These are phyloP conservation scores for Glycine soja DNA, from an alignment of 306 rosid species.

Conservation along the genomic window DNA sequence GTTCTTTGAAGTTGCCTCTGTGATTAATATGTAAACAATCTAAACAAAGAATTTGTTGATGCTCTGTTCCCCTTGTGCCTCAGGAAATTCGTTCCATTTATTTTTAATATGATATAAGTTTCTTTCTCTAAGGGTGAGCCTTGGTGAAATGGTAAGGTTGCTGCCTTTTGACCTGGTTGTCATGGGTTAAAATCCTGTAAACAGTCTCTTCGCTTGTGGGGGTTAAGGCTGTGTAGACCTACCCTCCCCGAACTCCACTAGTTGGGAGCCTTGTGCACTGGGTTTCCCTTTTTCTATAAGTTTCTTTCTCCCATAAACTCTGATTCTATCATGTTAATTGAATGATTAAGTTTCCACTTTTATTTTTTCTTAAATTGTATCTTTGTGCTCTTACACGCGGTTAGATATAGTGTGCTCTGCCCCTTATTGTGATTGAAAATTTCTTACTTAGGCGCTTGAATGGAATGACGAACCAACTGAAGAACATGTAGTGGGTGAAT, in stretches of 20 bases:
- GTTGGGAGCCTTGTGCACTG: not conserved
- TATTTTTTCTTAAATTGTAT: slow-evolving; percentile 1
- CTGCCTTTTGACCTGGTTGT: slow-evolving; percentile 12
- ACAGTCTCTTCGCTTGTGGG: not conserved
- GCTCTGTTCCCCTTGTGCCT: slow-evolving; percentile 13
- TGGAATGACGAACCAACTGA: slow-evolving; percentile 97
- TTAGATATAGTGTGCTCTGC: slow-evolving; percentile 11
- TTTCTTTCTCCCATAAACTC: slow-evolving; percentile 10
- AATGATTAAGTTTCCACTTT: slow-evolving; percentile 15
- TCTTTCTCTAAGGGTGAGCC: slow-evolving; percentile 20
- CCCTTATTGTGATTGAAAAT: slow-evolving; percentile 37
- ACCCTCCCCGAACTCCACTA: not conserved
- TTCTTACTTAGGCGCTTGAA: slow-evolving; percentile 70
- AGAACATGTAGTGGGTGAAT: slow-evolving; percentile 84
- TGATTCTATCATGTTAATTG: slow-evolving; percentile 16
- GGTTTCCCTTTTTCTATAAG: not conserved
- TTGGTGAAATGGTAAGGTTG: not conserved
- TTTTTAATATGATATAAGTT: slow-evolving; percentile 8
- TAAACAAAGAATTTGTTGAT: not conserved
- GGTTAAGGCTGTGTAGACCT: not conserved
- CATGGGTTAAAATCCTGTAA: slow-evolving; percentile 2
- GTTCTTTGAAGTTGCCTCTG: slow-evolving; percentile 30
- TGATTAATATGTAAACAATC: slow-evolving; percentile 23
- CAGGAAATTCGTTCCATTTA: not conserved
- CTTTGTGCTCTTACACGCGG: slow-evolving; percentile 26